A percentile compares a stretch with the other conserved stretches of the same genome.
Conservation (phyloP, 2,329 filamentous ascomycete species). For the Nemania sp. region DNA sequence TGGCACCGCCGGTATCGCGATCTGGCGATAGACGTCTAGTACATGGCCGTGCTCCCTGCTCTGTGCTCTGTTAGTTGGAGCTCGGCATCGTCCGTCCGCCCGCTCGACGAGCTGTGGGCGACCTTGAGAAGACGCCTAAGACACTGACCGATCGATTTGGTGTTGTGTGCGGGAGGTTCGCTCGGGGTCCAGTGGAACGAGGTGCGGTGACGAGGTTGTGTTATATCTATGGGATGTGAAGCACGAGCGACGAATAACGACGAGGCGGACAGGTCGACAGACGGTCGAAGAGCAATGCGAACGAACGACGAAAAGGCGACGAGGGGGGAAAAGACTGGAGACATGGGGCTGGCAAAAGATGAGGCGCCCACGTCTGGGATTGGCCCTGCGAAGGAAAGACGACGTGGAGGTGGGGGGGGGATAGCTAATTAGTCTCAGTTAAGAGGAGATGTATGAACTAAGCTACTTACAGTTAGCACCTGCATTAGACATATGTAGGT, state of each 20-base stretch:
- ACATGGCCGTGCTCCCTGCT: constrained; percentile 42
- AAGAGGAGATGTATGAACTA: too few species aligned
- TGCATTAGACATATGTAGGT: too few species aligned
- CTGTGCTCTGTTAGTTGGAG: constrained; percentile 36
- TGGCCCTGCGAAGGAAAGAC: constrained; percentile 33
- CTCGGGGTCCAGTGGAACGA: constrained; percentile 3
- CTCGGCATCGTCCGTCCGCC: constrained; percentile 22
- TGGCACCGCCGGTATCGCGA: constrained; percentile 40
- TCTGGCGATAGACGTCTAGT: constrained; percentile 40
- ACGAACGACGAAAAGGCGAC: constrained; percentile 32
- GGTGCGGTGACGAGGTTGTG: constrained; percentile 4
- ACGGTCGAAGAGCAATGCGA: constrained; percentile 33
- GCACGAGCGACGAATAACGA: constrained; percentile 29
- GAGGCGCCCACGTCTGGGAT: constrained; percentile 41
- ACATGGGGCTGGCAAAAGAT: constrained; percentile 37
- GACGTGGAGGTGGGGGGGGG: too few species aligned
- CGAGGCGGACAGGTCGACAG: background rate
- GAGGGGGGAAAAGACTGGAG: constrained; percentile 25
- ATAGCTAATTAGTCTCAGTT: too few species aligned
- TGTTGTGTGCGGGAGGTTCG: background rate
- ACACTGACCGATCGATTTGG: constrained; percentile 38
- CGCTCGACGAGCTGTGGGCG: constrained; percentile 21
- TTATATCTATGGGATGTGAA: constrained; percentile 28
- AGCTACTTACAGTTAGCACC: too few species aligned
- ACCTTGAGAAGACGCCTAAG: constrained; percentile 25